Conservation (phyloP, 495 filamentous ascomycete species). For the Lophium mytilinum region DNA sequence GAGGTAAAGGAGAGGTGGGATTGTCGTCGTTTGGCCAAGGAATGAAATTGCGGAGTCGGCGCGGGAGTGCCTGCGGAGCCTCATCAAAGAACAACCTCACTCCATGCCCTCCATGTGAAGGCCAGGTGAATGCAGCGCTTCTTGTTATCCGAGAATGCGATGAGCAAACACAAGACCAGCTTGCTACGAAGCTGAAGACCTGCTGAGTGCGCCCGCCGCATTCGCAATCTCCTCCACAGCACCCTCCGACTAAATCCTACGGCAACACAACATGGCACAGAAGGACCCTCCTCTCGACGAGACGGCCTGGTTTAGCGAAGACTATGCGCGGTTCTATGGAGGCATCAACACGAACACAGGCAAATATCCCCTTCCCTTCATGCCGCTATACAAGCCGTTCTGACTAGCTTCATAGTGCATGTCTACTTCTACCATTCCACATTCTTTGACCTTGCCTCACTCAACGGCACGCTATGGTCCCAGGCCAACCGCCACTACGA, state of each 20-base stretch:
- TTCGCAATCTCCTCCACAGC: background rate
- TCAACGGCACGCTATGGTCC: slow-evolving; percentile 68
- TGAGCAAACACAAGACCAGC: background rate
- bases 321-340: slow-evolving; percentile 48
- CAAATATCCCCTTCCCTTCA: background rate
- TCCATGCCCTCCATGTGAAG: background rate
- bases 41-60: background rate
- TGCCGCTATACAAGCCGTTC: background rate
- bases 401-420: slow-evolving; percentile 44
- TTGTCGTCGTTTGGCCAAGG: background rate
- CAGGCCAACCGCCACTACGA: slow-evolving; percentile 61
- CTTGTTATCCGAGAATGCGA: background rate
- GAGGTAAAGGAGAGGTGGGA: background rate
- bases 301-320: slow-evolving; percentile 61
- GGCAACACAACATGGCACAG: slow-evolving; percentile 29
- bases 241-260: background rate
- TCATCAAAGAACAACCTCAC: background rate
- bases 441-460: slow-evolving; percentile 84
- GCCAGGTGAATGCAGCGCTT: background rate
- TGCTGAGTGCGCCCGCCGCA: background rate
- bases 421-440: slow-evolving; percentile 86
- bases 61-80: background rate
- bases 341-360: slow-evolving; percentile 43
- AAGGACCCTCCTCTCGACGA: slow-evolving; percentile 61
- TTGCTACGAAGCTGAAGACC: background rate